A percentile compares a stretch with the other conserved stretches of the same genome.
These are phyloP conservation scores for Aphanoascus verrucosus DNA, from an alignment of 2,329 filamentous ascomycete species.

Conservation along the genomic window DNA sequence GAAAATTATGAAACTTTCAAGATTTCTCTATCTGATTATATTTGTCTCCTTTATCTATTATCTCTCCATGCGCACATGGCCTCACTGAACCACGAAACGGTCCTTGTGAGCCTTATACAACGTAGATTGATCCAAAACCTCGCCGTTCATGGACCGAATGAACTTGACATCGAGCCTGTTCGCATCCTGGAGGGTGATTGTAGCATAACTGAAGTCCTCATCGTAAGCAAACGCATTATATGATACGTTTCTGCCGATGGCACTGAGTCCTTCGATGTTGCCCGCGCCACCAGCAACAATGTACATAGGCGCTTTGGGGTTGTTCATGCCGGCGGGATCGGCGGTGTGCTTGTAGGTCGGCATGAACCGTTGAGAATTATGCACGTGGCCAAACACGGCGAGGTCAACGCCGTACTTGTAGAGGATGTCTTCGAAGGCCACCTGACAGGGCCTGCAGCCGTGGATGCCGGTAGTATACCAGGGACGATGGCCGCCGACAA, in stretches of 20 bases:
- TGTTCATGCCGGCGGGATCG: neutral
- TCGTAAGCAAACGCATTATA: neutral
- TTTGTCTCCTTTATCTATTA: neutral
- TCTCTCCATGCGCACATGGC: neutral
- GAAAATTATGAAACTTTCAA: too few species aligned
- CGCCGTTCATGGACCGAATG: neutral
- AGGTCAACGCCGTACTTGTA: slow-evolving; percentile 1
- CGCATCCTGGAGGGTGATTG: neutral
- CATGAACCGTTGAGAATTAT: neutral
- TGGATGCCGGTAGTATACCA: neutral
- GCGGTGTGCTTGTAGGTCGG: neutral
- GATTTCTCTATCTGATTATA: neutral
- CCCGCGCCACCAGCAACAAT: slow-evolving; percentile 3
- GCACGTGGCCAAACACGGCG: neutral
- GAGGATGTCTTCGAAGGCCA: neutral
- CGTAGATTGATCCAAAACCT: neutral
- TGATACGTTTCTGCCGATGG: neutral
- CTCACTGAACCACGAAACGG: neutral
- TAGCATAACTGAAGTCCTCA: neutral
- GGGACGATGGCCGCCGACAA: neutral
- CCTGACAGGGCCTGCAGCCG: neutral
- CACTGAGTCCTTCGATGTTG: neutral
- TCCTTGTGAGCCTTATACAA: slow-evolving; percentile 2
- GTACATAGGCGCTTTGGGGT: neutral
- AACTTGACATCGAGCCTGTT: neutral